Percentiles rank a stretch among this genome's conserved stretches.
Conservation (phyloP, 768 basidiomycete genomes). For the Lyophyllum decastes region DNA sequence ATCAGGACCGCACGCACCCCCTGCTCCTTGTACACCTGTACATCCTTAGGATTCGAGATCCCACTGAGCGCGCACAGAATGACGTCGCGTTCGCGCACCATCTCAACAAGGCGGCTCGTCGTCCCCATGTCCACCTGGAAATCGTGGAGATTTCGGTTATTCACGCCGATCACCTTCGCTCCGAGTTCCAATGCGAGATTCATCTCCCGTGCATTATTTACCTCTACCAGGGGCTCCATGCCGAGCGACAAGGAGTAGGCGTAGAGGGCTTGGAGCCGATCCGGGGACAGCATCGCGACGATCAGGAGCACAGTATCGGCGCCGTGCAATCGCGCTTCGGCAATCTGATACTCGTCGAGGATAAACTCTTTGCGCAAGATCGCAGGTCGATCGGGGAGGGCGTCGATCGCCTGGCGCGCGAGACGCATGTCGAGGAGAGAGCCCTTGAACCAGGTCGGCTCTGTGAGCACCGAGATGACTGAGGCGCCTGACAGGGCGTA, state of each 20-base stretch:
- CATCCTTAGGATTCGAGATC: slow-evolving; percentile 67
- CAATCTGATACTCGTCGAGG: slow-evolving; percentile 84
- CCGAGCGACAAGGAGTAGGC: slow-evolving; percentile 62
- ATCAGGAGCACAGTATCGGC: slow-evolving; percentile 88
- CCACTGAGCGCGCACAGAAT: slow-evolving; percentile 82
- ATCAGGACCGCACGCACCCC: slow-evolving; percentile 81
- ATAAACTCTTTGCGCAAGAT: slow-evolving; percentile 89
- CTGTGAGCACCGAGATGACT: slow-evolving; percentile 87
- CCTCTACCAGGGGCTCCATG: slow-evolving; percentile 93
- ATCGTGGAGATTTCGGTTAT: slow-evolving; percentile 86
- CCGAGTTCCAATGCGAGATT: slow-evolving; percentile 68
- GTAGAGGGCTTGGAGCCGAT: slow-evolving; percentile 65
- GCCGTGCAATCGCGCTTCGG: slow-evolving; percentile 80
- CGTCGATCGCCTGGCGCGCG: slow-evolving; percentile 71
- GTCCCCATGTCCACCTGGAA: slow-evolving; percentile 90
- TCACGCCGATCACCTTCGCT: slow-evolving; percentile 82
- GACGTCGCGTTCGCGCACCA: slow-evolving; percentile 63
- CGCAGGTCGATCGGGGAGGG: slow-evolving; percentile 76
- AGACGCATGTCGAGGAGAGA: slow-evolving; percentile 79
- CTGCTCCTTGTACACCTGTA: slow-evolving; percentile 65
- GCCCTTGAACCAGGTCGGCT: slow-evolving; percentile 92
- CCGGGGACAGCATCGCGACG: slow-evolving; percentile 78
- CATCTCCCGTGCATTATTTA: slow-evolving; percentile 84
- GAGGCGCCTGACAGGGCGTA: slow-evolving; percentile 82
- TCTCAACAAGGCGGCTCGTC: slow-evolving; percentile 74